phyloP scores from a whole-genome alignment of 257 asterid species.

The Pogostemon cablin region DNA sequence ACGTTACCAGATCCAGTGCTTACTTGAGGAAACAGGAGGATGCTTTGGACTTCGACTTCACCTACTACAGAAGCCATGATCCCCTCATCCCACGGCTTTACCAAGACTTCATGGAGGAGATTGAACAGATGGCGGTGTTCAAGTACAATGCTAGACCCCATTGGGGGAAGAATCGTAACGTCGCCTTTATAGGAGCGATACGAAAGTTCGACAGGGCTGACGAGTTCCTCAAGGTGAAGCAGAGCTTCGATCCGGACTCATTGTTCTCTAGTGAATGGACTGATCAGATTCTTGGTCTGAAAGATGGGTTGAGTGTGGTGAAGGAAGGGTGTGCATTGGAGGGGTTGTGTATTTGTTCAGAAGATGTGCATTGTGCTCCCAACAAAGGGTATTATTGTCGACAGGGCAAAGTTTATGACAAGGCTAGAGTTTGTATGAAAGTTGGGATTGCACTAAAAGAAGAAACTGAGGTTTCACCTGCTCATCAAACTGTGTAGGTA shows the following conservation, averaged over 20 bases:
- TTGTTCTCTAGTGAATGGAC: conserved; percentile 67
- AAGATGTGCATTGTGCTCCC: conserved; percentile 66
- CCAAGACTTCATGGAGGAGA: conserved; percentile 59
- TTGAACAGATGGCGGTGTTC: conserved; percentile 64
- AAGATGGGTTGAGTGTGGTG: conserved; percentile 32
- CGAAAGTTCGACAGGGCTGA: conserved; percentile 39
- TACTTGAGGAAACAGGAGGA: conserved; percentile 66
- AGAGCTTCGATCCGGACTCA: conserved; percentile 48
- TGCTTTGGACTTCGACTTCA: conserved; percentile 58
- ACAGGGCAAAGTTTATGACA: conserved; percentile 48
- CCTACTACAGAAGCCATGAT: conserved; percentile 59
- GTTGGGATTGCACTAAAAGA: not conserved
- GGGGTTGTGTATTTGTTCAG: conserved; percentile 65
- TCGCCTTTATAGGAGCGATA: conserved; percentile 55
- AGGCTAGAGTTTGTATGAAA: conserved; percentile 60
- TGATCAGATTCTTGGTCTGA: conserved; percentile 56
- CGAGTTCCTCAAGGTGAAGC: conserved; percentile 44
- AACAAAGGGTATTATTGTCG: conserved; percentile 50
- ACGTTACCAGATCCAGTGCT: conserved; percentile 61
- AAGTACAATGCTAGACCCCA: conserved; percentile 65
- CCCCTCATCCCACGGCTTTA: conserved; percentile 53
- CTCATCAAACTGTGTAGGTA: too few relatives aligned
- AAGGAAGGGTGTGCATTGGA: conserved; percentile 66
- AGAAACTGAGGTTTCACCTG: too few relatives aligned
- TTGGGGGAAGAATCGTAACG: conserved; percentile 78